Evolutionary conservation across 441 rosid species (phyloP).

Genomic region (Metrosideros polymorpha): DNA sequence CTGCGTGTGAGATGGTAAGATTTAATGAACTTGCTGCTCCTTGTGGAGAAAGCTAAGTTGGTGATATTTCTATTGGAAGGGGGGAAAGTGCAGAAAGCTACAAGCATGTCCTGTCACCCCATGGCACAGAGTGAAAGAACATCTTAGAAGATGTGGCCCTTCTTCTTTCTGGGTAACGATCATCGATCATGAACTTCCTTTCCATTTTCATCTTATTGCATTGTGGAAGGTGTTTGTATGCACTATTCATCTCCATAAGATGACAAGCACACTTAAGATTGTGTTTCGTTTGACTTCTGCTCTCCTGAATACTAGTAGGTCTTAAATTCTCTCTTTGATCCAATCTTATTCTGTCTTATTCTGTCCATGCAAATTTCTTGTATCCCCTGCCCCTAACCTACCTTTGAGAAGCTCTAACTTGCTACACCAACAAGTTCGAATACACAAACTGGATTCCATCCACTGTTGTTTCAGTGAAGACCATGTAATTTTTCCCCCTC

Average conservation of each 20-base stretch:
- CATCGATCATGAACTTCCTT: not conserved
- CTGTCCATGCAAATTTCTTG: not conserved
- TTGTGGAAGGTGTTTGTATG: not conserved
- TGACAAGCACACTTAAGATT: not conserved
- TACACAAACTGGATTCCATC: not conserved
- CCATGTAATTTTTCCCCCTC: not conserved
- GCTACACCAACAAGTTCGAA: not conserved
- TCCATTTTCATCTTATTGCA: not conserved
- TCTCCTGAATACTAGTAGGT: not conserved
- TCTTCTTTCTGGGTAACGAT: not conserved
- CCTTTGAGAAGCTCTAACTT: not conserved
- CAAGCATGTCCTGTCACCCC: not conserved
- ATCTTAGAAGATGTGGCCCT: not conserved
- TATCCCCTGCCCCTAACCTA: not conserved
- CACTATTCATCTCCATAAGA: not conserved
- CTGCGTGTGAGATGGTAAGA: not conserved
- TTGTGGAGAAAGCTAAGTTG: not conserved
- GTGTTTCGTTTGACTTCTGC: not conserved
- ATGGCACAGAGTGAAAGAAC: not conserved
- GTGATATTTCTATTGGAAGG: not conserved
- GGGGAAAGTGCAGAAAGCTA: not conserved
- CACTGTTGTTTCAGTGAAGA: not conserved
- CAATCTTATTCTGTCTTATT: not conserved
- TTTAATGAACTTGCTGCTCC: not conserved
- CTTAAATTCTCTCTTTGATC: not conserved